Base-by-base conservation (phyloP, 1,284 basidiomycete genomes). In the Marasmius sp. region DNA sequence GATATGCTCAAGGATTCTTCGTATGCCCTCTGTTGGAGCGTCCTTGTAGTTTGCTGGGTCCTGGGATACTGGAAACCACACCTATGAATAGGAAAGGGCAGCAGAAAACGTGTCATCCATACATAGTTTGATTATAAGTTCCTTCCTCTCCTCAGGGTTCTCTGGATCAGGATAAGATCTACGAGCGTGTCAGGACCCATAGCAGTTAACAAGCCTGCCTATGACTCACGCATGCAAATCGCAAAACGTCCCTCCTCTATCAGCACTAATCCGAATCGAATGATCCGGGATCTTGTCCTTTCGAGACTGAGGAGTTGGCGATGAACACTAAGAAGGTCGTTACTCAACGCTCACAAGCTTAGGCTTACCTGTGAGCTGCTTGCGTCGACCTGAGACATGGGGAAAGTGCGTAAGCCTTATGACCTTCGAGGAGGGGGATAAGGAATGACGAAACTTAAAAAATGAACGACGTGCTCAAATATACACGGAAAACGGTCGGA, bases 11-110 rank as follows among this genome's bases (percentile, higher is more conserved):
- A 98, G 78, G 2, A 98, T 86, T n/a, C 97, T 85, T 6, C 97
- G 82, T 62, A 98, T 94, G 0, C 95, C 97, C 75, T 97, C 95
- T 0, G 93, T 96, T 0, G 97, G 97, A 0, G 97, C 97, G 77
- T 98, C 97, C 5, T 79, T 75, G 75, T 99, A 99, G 73, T 97
- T 97, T 27, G 78, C 79, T 0, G 90, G 87, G 75, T 94, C 94
- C 73, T 93, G 91, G 0, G 94, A 95, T 50, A 96, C 92, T 93
- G 69, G 16, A 51, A 6, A 9, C 38, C 18, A 18, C n/a, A 20
- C 11, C 33, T 8, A 12, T 49, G 22, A 54, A 56, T 34, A 53
- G 20, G 33, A 54, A 45, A n/a, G 58, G 14, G 39, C 45, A 39
- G 49, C 33, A 9, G 18, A 6, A n/a, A 36, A 18, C 14, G 16